phyloP scores from a whole-genome alignment of 2,329 filamentous ascomycete species.

The Penicillium sp. region DNA sequence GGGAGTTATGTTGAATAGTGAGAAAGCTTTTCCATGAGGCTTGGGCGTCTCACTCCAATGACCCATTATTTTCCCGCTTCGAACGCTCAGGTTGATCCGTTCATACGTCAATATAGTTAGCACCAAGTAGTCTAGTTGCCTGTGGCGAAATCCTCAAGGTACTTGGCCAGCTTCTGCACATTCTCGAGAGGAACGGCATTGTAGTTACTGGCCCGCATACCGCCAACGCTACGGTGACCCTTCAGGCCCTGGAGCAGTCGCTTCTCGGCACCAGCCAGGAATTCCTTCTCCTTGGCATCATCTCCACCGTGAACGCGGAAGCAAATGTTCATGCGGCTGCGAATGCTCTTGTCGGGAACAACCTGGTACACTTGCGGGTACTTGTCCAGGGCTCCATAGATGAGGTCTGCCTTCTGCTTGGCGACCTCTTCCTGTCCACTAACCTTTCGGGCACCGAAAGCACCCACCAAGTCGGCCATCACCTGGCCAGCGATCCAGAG shows the following conservation, averaged over 20 bases:
- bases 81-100: slow-evolving; percentile 16
- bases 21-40: slow-evolving; percentile 8
- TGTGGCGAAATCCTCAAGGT: slow-evolving; percentile 56
- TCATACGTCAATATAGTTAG: slow-evolving; percentile 8
- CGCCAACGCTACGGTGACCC: slow-evolving; percentile 83
- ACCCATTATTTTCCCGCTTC: neutral
- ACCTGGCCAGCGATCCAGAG: slow-evolving; percentile 90
- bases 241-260: slow-evolving; percentile 76
- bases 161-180: slow-evolving; percentile 43
- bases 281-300: slow-evolving; percentile 73
- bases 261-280: slow-evolving; percentile 70
- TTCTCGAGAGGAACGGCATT: slow-evolving; percentile 68
- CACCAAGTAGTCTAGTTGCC: slow-evolving; percentile 15
- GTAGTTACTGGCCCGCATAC: slow-evolving; percentile 85
- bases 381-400: slow-evolving; percentile 77
- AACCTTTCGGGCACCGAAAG: slow-evolving; percentile 66
- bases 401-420: slow-evolving; percentile 69
- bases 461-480: slow-evolving; percentile 69
- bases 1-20: slow-evolving; percentile 25
- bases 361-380: slow-evolving; percentile 73
- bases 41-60: slow-evolving; percentile 9
- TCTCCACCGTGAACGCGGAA: slow-evolving; percentile 71
- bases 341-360: slow-evolving; percentile 71
- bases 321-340: slow-evolving; percentile 94
- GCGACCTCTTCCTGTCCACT: slow-evolving; percentile 74